A percentile compares a stretch with the other conserved stretches of the same genome.
Evolutionary conservation across 1,139 yeast genomes (phyloP).

Genomic region (Lodderomyces elongisporus): DNA sequence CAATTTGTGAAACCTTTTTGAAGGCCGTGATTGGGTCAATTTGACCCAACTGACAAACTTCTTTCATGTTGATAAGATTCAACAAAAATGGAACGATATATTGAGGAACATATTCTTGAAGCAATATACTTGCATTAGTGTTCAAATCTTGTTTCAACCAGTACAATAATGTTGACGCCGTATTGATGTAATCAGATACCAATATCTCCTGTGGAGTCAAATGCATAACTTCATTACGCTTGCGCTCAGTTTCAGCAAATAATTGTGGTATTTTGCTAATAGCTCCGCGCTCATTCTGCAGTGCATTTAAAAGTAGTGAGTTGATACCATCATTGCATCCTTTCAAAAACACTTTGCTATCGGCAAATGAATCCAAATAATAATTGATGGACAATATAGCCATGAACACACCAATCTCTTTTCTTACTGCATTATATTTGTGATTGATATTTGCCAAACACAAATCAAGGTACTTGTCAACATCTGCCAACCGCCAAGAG

Average conservation of each 20-base stretch:
- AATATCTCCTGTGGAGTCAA: slow-evolving; percentile 43
- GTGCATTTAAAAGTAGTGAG: slow-evolving; percentile 16
- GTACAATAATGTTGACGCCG: slow-evolving; percentile 41
- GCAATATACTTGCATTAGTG: slow-evolving; percentile 36
- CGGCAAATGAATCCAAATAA: slow-evolving; percentile 45
- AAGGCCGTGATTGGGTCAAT: slow-evolving; percentile 53
- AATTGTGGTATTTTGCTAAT: slow-evolving; percentile 24
- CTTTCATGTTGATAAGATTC: slow-evolving; percentile 64
- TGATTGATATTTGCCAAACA: slow-evolving; percentile 50
- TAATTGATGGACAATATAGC: slow-evolving; percentile 52
- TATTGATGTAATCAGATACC: slow-evolving; percentile 42
- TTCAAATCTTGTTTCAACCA: slow-evolving; percentile 40
- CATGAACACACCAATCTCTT: slow-evolving; percentile 62
- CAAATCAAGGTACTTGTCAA: slow-evolving; percentile 43
- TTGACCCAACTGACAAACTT: slow-evolving; percentile 73
- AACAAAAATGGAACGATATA: slow-evolving; percentile 69
- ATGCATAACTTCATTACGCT: slow-evolving; percentile 33
- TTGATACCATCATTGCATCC: slow-evolving; percentile 23
- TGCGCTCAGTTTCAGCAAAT: slow-evolving; percentile 42
- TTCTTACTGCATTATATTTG: slow-evolving; percentile 73
- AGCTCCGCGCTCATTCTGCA: slow-evolving; percentile 11
- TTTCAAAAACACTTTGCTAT: slow-evolving; percentile 39
- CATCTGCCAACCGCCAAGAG: slow-evolving; percentile 55
- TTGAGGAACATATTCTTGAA: slow-evolving; percentile 32
- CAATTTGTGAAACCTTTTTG: slow-evolving; percentile 54